These are phyloP conservation scores for Favolaschia claudopus DNA, from an alignment of 768 basidiomycete genomes.

Conservation along the genomic window DNA sequence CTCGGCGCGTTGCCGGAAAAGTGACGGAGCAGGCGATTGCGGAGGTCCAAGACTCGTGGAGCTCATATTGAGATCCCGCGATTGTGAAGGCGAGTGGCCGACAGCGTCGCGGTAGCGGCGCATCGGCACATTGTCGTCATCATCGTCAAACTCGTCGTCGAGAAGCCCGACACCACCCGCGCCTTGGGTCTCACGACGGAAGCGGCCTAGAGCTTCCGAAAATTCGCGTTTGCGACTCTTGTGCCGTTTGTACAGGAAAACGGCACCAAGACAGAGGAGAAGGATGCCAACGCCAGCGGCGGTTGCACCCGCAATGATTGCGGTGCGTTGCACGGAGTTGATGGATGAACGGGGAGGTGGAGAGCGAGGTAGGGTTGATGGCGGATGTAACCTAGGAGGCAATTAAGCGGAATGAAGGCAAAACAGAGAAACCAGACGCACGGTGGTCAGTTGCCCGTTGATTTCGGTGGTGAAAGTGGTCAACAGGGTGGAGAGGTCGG, in stretches of 20 bases:
- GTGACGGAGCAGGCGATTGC: slow-evolving; percentile 42
- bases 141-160: slow-evolving; percentile 47
- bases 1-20: slow-evolving; percentile 50
- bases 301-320: slow-evolving; percentile 52
- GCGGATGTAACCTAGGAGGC: slow-evolving; percentile 29
- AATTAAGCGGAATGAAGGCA: neutral
- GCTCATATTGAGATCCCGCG: slow-evolving; percentile 11
- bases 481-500: slow-evolving; percentile 6
- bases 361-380: slow-evolving; percentile 41
- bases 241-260: slow-evolving; percentile 48
- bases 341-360: slow-evolving; percentile 26
- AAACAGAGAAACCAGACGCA: slow-evolving; percentile 3
- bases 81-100: slow-evolving; percentile 6
- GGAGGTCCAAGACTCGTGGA: slow-evolving; percentile 23
- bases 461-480: slow-evolving; percentile 24
- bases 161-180: slow-evolving; percentile 37
- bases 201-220: slow-evolving; percentile 35
- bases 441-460: slow-evolving; percentile 20
- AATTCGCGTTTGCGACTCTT: slow-evolving; percentile 43
- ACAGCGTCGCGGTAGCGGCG: slow-evolving; percentile 25
- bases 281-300: slow-evolving; percentile 46
- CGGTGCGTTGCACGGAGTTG: slow-evolving; percentile 37
- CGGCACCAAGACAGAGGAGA: slow-evolving; percentile 40
- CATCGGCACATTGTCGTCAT: slow-evolving; percentile 38
- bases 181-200: slow-evolving; percentile 28